Evolutionary conservation across 2,329 filamentous ascomycete species (phyloP).

Genomic region (Fusarium sp.): DNA sequence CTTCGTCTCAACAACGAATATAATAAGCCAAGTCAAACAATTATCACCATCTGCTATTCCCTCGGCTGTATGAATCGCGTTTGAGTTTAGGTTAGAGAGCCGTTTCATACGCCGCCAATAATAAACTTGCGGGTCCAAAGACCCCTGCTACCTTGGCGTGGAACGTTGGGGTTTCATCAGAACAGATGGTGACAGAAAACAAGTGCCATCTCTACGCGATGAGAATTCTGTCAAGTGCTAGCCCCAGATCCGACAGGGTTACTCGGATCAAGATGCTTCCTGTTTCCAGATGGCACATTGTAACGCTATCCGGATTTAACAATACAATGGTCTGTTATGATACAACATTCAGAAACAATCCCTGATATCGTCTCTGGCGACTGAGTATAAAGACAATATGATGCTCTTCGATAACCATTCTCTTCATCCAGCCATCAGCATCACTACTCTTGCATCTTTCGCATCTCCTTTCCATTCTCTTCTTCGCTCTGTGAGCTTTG

Average conservation of each 20-base stretch:
- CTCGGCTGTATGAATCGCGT: neutral
- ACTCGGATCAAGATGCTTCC: conserved; percentile 3
- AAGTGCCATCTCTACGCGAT: accelerated
- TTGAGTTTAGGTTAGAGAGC: neutral
- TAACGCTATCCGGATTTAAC: neutral
- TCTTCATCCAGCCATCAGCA: conserved; percentile 3
- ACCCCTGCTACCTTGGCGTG: neutral
- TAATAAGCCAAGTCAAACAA: neutral
- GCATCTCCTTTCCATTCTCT: conserved; percentile 1
- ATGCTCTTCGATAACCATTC: neutral
- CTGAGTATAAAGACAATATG: neutral
- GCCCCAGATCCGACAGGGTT: neutral
- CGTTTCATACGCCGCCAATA: neutral
- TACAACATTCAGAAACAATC: neutral
- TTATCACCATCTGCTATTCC: neutral
- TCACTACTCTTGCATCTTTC: neutral
- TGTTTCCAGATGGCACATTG: conserved; percentile 4
- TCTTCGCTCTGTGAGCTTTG: conserved; percentile 4
- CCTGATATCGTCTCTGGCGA: neutral
- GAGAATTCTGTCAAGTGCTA: neutral
- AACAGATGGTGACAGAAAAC: neutral
- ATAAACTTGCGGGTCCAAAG: neutral
- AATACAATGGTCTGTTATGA: neutral
- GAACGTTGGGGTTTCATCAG: neutral
- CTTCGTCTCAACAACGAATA: neutral